Evolutionary conservation across 176 grass and related monocot species (phyloP), one percentile per base, ranked within the genome.

Genomic region (Miscanthus lutarioriparius): DNA sequence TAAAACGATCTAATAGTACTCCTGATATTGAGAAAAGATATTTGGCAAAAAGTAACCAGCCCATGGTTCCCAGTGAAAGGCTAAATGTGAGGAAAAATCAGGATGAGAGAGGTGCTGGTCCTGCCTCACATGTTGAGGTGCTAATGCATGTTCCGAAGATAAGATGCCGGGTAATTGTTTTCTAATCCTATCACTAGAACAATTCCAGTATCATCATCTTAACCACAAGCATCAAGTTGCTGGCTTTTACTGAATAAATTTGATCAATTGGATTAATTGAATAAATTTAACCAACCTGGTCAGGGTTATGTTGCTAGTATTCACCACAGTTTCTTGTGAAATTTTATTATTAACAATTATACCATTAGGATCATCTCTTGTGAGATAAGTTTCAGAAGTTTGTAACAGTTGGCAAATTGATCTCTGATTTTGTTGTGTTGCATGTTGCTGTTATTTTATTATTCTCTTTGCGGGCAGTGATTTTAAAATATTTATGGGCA

Each of bases 111-210:
- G 49, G 37, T 88, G 67, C 40, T 85, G 76, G 39, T 86, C 44
- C 70, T 85, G 73, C 79, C 76, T 86, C 64, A n/a, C 86, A 88
- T 54, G 82, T 68, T 71, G 96, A 95, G 73, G 77, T 80, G 79
- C 54, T 70, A 66, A 84, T 94, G 75, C 61, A 86, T 85, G 80
- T 81, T 84, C 96, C 89, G 26, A 98, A 99, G 79, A 93, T 99
- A 77, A 93, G 93, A 83, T 99, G 96, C 54, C 85, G 93, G 81
- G 96, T 99, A 81, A 94, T 89, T 86, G 83, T 84, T 95, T 87
- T 23, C 54, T 95, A 63, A 84, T 66, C 66, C 47, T 80, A 75
- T 84, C 33, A 53, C 28, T 32, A 33, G 11, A 61, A 83, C 53
- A 85, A 65, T 84, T 88, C 64, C 28, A 76, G 33, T 80, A 83